Conservation (phyloP, 495 filamentous ascomycete species). For the Penicillium riverlandense region DNA sequence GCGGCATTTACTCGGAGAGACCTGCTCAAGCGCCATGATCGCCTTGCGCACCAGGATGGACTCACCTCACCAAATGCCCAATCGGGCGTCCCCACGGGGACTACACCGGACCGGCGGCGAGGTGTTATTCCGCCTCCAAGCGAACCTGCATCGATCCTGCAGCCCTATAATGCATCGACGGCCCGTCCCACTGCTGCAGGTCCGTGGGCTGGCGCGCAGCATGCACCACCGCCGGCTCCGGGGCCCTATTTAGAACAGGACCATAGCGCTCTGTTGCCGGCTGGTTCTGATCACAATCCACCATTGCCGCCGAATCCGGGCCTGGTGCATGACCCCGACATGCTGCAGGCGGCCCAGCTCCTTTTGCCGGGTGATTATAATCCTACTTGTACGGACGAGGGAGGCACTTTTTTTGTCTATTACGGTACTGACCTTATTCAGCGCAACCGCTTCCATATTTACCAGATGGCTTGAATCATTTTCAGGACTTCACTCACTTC, state of each 20-base stretch:
- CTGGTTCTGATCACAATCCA: constrained; percentile 8
- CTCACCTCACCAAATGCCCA: constrained; percentile 26
- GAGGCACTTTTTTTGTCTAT: background rate
- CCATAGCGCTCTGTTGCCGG: constrained; percentile 12
- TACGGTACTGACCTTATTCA: constrained; percentile 6
- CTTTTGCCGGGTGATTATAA: constrained; percentile 30
- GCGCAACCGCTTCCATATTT: constrained; percentile 27
- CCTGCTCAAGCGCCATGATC: constrained; percentile 46
- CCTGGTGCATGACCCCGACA: constrained; percentile 29
- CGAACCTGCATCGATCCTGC: constrained; percentile 10
- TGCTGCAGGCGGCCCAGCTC: constrained; percentile 34
- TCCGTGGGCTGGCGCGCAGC: constrained; percentile 25
- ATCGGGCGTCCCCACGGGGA: constrained; percentile 6
- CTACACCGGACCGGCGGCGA: too few relatives aligned
- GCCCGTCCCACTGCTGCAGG: constrained; percentile 5
- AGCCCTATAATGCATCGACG: constrained; percentile 17
- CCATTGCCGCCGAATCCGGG: constrained; percentile 10
- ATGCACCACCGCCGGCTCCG: background rate
- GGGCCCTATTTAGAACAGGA: constrained; percentile 18
- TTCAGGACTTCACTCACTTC: constrained; percentile 36
- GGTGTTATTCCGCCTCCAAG: background rate
- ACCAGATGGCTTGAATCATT: constrained; percentile 33
- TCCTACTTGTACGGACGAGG: constrained; percentile 12
- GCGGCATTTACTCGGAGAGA: constrained; percentile 47
- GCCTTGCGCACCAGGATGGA: constrained; percentile 33